Conservation (phyloP, 169 alveolate species). For the Eimeria falciformis region DNA sequence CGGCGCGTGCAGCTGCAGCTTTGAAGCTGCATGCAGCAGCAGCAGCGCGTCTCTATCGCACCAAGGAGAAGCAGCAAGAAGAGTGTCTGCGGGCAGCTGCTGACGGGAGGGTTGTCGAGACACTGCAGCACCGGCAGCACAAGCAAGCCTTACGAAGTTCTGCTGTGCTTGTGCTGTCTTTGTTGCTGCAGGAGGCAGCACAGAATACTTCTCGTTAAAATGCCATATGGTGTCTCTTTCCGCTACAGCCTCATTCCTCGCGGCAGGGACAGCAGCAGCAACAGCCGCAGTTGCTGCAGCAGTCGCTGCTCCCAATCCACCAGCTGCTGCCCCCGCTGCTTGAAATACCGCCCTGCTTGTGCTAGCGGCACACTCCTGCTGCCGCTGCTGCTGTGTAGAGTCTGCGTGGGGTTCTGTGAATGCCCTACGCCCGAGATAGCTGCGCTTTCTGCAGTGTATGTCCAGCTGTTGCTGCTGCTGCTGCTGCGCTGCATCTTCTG, state of each 20-base stretch:
- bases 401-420: not conserved
- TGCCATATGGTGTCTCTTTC: not conserved
- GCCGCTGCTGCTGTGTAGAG: slow-evolving; percentile 25
- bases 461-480: not conserved
- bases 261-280: not conserved
- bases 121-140: not conserved
- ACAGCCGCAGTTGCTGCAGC: slow-evolving; percentile 2
- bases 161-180: not conserved
- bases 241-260: not conserved
- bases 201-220: not conserved
- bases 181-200: not conserved
- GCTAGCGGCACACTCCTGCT: too few species aligned
- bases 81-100: not conserved
- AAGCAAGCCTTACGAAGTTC: not conserved
- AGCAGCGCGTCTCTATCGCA: not conserved
- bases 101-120: not conserved
- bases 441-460: not conserved
- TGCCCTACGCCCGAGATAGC: not conserved
- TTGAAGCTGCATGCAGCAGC: slow-evolving; percentile 24
- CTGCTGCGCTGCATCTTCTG: slow-evolving; percentile 1
- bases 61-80: not conserved
- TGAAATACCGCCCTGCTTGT: too few species aligned
- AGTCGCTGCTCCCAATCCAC: not conserved
- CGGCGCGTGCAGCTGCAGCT: slow-evolving; percentile 6
- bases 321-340: slow-evolving; percentile 23